Base-by-base conservation (phyloP, 2,329 filamentous ascomycete species). In the Sarocladium oryzae region DNA sequence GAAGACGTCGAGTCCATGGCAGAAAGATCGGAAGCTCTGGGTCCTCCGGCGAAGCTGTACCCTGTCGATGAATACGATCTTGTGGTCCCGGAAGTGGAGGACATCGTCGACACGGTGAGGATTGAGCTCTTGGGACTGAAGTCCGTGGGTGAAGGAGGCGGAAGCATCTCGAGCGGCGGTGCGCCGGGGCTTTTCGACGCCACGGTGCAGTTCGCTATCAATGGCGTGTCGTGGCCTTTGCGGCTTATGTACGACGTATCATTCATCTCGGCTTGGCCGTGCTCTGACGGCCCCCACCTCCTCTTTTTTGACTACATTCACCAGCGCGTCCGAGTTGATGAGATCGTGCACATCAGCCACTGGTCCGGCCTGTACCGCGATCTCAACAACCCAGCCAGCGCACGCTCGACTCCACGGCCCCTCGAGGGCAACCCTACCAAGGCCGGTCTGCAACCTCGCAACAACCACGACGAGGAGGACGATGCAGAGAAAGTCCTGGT, bases 301-400 rank as follows among this genome's bases (percentile, higher is more conserved):
- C 73, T 89, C 5, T 89, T 87, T 66, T 85, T 84, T 62, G 85
- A 88, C 63, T 89, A 88, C 61, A 68, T 73, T 4, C 83, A 82
- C 61, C 73, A 73, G 48, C 66, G 72, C 1, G 76, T 85, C 35
- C 73, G 75, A 50, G 82, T 79, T 1, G 84, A 88, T 59, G 76
- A 85, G 56, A 72, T 89, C 3, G 77, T 88, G 16, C 73, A 77
- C 33, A 77, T 89, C 43, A 69, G 76, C 30, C 79, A 88, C 62
- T 89, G 86, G 86, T 82, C 77, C 10, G 68, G 69, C 15, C 62
- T 74, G 10, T 73, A 74, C 52, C 24, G 49, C 15, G 43, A 36
- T 3, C n/a, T 21, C 8, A 57, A 60, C 16, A 52, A 40, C 13
- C 28, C 49, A 52, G 57, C 33, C 57, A 60, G 41, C 67, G 71